Evolutionary conservation across 2,329 filamentous ascomycete species (phyloP), one percentile per base, ranked within the genome.

Genomic region (Cytospora schulzeri): DNA sequence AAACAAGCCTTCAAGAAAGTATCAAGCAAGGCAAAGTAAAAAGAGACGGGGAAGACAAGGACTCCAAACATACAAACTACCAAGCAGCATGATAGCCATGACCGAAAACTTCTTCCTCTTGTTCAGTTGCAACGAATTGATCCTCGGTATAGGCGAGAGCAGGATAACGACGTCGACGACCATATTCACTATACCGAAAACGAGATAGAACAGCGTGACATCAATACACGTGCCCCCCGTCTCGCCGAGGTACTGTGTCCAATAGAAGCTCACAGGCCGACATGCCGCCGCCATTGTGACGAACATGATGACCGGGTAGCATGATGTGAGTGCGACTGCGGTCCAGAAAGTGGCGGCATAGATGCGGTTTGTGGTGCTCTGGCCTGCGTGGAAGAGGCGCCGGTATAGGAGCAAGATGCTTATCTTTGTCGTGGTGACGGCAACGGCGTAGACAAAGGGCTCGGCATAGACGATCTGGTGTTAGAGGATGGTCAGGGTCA

Each of bases 351-450:
- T 55, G 17, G 70, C 70, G 52, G 69, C 63, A 8, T 28, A 67
- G 24, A 73, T 65, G 19, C 68, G 67, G 31, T 71, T 64, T 19
- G 70, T 68, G 48, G 73, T 69, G 54, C 69, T 63, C n/a, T 68
- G 68, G 5, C 68, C 70, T n/a, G 72, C 66, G 29, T 73, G 68
- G 59, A 76, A 75, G 11, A 76, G 63, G 12, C 73, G 72, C 26
- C 70, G 70, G 53, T 76, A 76, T 64, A 75, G 72, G 24, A 75
- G 58, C 8, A 75, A 53, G 22, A 76, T 74, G 29, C 73, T 74
- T 41, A 71, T 59, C 60, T 74, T 74, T 8, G 72, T 75, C 24
- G 72, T 71, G 12, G 71, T 71, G 22, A 74, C 71, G 5, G 69
- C 69, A 7, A 68, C 69, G 2, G 71, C 72, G 54, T 75, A 75